A percentile compares a stretch with the other conserved stretches of the same genome.
phyloP scores from a whole-genome alignment of 2,329 filamentous ascomycete genomes.

The Neonectria coccinea region DNA sequence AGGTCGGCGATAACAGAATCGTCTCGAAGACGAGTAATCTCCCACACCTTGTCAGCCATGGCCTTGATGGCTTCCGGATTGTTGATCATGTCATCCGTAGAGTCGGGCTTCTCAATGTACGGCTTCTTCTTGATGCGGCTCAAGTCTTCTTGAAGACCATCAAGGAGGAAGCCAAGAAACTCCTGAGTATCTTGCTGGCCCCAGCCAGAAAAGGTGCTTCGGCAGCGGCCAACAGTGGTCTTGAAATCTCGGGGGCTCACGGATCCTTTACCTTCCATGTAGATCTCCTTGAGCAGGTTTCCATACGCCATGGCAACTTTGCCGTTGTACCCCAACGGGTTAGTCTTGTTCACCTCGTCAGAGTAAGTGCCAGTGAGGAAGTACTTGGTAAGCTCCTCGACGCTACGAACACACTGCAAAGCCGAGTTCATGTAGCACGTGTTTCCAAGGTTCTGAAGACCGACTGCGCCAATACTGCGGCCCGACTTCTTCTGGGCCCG shows the following conservation, averaged over 20 bases:
- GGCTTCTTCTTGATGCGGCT: conserved; percentile 96
- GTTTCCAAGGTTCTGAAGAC: conserved; percentile 91
- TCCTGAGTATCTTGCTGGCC: conserved; percentile 98
- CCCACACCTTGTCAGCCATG: conserved; percentile 90
- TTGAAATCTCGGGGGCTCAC: conserved; percentile 87
- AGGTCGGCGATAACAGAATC: conserved; percentile 96
- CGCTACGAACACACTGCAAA: conserved; percentile 91
- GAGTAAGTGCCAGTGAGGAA: conserved; percentile 83
- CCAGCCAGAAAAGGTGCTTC: conserved; percentile 90
- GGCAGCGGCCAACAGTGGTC: conserved; percentile 80
- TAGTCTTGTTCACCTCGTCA: conserved; percentile 84
- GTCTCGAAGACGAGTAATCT: conserved; percentile 91
- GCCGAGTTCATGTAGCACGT: conserved; percentile 99
- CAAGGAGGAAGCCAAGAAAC: conserved; percentile 93
- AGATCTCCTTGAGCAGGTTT: conserved; percentile 80
- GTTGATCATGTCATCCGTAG: conserved; percentile 93
- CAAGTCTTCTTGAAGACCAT: conserved; percentile 93
- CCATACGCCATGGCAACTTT: conserved; percentile 89
- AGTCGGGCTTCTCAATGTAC: conserved; percentile 97
- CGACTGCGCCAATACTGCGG: conserved; percentile 79
- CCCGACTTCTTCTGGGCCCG: conserved; percentile 77
- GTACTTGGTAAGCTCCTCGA: conserved; percentile 93
- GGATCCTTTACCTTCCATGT: conserved; percentile 75
- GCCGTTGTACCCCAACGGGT: conserved; percentile 87
- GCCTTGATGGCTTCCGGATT: conserved; percentile 82